Percentiles rank a stretch among this genome's conserved stretches.
These are phyloP conservation scores for Alliaria petiolata DNA, from an alignment of 345 rosid species.

Conservation along the genomic window DNA sequence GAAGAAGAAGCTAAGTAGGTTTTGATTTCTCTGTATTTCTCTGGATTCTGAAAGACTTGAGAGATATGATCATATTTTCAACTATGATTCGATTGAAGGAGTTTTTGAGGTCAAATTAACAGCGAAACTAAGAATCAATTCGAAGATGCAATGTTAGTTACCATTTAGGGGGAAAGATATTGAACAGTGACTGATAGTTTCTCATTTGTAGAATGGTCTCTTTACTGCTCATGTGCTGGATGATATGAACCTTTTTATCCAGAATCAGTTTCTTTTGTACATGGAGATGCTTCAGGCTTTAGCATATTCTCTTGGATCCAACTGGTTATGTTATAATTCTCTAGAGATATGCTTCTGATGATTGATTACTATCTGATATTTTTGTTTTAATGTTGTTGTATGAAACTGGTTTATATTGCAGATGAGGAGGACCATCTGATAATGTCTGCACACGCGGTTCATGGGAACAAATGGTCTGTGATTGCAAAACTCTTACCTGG, in stretches of 20 bases:
- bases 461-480: constrained; percentile 77
- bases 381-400: not conserved
- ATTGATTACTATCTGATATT: not conserved
- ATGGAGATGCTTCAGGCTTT: not conserved
- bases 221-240: too few relatives aligned
- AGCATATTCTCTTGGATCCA: not conserved
- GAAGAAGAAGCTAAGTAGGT: not conserved
- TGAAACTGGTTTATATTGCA: constrained; percentile 24
- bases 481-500: constrained; percentile 79
- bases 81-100: not conserved
- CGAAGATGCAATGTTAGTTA: not conserved
- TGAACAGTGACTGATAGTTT: too few relatives aligned
- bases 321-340: not conserved
- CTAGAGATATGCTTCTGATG: not conserved
- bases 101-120: not conserved
- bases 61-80: not conserved
- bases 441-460: constrained; percentile 54
- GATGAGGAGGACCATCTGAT: constrained; percentile 73
- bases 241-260: not conserved
- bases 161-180: not conserved
- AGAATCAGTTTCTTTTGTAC: not conserved
- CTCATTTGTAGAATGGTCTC: not conserved
- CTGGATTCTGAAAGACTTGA: not conserved
- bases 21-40: not conserved
- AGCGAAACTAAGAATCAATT: too few relatives aligned